Percentiles rank a stretch among this genome's conserved stretches.
These are phyloP conservation scores for Metarhizium humberi DNA, from an alignment of 2,329 filamentous ascomycete genomes.

Conservation along the genomic window DNA sequence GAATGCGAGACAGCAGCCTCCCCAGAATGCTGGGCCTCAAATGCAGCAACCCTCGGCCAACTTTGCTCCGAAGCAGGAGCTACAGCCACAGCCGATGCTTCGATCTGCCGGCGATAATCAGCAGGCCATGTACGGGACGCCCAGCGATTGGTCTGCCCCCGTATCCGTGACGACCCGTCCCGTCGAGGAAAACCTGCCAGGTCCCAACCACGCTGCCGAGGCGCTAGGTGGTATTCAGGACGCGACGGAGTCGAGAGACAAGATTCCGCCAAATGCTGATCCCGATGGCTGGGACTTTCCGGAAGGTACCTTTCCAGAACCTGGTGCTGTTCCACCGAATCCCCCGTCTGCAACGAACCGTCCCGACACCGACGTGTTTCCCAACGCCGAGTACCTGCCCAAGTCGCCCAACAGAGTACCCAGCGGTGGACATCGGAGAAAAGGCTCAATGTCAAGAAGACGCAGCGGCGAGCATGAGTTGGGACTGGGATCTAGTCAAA, in stretches of 20 bases:
- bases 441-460: slow-evolving; percentile 67
- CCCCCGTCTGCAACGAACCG: slow-evolving; percentile 46
- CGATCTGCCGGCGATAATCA: slow-evolving; percentile 42
- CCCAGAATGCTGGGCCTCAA: slow-evolving; percentile 51
- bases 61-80: slow-evolving; percentile 26
- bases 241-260: slow-evolving; percentile 35
- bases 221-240: slow-evolving; percentile 28
- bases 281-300: slow-evolving; percentile 90
- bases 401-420: slow-evolving; percentile 69
- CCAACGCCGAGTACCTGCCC: slow-evolving; percentile 66
- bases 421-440: slow-evolving; percentile 60
- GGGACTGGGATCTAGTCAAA: slow-evolving; percentile 41
- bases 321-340: slow-evolving; percentile 30
- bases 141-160: slow-evolving; percentile 25
- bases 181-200: slow-evolving; percentile 23
- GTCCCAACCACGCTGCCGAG: slow-evolving; percentile 30
- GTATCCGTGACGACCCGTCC: slow-evolving; percentile 24
- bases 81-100: slow-evolving; percentile 40
- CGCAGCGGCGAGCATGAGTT: slow-evolving; percentile 60
- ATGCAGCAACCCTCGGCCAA: slow-evolving; percentile 28
- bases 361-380: slow-evolving; percentile 83
- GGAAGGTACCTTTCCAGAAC: slow-evolving; percentile 58
- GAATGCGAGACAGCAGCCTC: slow-evolving; percentile 41
- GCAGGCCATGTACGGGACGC: slow-evolving; percentile 27
- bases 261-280: slow-evolving; percentile 38